These are phyloP conservation scores for Cardamine chenopodiifolia DNA, from an alignment of 345 rosid species.

Conservation along the genomic window DNA sequence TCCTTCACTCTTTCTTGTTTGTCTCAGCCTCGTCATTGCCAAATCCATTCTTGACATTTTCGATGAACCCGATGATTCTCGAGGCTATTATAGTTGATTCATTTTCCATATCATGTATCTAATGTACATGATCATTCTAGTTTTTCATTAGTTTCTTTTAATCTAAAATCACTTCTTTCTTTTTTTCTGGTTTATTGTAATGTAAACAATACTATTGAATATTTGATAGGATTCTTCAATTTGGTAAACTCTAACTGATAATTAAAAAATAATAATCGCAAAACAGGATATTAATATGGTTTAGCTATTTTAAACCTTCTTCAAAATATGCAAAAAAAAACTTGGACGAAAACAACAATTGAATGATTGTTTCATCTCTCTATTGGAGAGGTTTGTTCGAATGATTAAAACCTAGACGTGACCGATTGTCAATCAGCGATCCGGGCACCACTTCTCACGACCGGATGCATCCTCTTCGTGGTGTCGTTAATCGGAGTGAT, in stretches of 20 bases:
- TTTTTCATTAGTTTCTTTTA: neutral
- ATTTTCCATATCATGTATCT: neutral
- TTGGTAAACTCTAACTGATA: neutral
- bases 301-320: neutral
- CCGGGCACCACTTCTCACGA: conserved; percentile 38
- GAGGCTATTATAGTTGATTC: conserved; percentile 30
- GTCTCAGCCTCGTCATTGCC: conserved; percentile 28
- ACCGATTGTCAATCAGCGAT: conserved; percentile 37
- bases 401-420: conserved; percentile 24
- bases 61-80: conserved; percentile 26
- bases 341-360: neutral
- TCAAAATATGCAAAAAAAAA: neutral
- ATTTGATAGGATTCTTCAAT: neutral
- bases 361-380: neutral
- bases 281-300: neutral
- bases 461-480: conserved; percentile 35
- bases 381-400: no score
- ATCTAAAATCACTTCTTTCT: neutral
- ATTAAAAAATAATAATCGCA: neutral
- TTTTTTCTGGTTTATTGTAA: neutral
- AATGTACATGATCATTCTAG: neutral
- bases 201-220: neutral
- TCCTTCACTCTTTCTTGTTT: conserved; percentile 23
- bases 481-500: conserved; percentile 41
- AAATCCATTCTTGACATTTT: conserved; percentile 4